Percentiles rank a stretch among this genome's conserved stretches.
Evolutionary conservation across 495 filamentous ascomycete genomes (phyloP).

Genomic region (Neurospora terricola): DNA sequence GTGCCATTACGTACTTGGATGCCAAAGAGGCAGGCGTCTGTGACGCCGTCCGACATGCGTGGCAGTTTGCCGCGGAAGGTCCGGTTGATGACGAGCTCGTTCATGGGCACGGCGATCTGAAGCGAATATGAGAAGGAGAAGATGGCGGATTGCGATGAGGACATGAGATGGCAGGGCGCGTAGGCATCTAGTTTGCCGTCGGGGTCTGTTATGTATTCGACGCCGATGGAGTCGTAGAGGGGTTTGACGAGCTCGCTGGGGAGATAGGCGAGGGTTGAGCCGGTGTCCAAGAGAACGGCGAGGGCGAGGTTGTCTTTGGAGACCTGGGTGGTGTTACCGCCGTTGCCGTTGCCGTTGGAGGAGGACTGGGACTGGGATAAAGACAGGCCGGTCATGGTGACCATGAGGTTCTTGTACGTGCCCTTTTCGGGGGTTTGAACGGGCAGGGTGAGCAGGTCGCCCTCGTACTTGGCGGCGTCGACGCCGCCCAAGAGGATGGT

Average conservation of each 20-base stretch:
- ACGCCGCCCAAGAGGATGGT: slow-evolving; percentile 89
- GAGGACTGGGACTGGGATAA: slow-evolving; percentile 9
- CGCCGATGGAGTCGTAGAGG: slow-evolving; percentile 56
- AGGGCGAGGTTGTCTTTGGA: slow-evolving; percentile 40
- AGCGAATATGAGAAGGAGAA: slow-evolving; percentile 56
- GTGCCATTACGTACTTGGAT: slow-evolving; percentile 54
- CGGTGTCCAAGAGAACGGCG: slow-evolving; percentile 81
- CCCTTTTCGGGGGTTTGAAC: slow-evolving; percentile 48
- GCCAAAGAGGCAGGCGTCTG: slow-evolving; percentile 58
- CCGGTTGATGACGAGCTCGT: slow-evolving; percentile 66
- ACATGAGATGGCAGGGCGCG: slow-evolving; percentile 61
- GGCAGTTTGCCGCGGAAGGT: slow-evolving; percentile 36
- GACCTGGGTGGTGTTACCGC: slow-evolving; percentile 17
- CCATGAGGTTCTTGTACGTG: slow-evolving; percentile 63
- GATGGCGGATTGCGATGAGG: slow-evolving; percentile 46
- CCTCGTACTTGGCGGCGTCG: slow-evolving; percentile 68
- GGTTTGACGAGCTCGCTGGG: slow-evolving; percentile 54
- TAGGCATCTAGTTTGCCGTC: slow-evolving; percentile 46
- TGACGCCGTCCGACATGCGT: slow-evolving; percentile 50
- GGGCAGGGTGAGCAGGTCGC: slow-evolving; percentile 63
- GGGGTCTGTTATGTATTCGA: slow-evolving; percentile 42
- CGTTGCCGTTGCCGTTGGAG: slow-evolving; percentile 25
- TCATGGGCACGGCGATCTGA: slow-evolving; percentile 61
- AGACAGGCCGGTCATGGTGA: slow-evolving; percentile 56
- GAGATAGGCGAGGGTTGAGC: slow-evolving; percentile 80